Base-by-base conservation (phyloP, 2,329 filamentous ascomycete species). In the Emericellopsis cladophorae region DNA sequence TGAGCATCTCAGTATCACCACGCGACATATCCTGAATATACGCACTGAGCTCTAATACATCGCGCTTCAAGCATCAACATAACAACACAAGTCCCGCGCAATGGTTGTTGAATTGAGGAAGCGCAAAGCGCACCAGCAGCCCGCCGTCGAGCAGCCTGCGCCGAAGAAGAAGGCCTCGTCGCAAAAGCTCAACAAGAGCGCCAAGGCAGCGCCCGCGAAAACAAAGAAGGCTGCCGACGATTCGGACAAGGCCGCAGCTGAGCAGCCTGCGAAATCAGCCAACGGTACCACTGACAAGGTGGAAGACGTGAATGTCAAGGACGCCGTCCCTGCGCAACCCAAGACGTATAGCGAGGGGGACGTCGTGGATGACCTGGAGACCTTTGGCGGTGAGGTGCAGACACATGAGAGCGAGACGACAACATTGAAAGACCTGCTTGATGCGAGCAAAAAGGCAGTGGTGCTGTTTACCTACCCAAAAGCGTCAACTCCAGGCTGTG, bases 381-480 rank as follows among this genome's bases (percentile, higher is more conserved):
- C 60, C 44, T 81, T 81, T 52, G 77, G 77, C 48, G 76, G 76
- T 47, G 80, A 92, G 55, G 66, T 98, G 47, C 78, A 92, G 68
- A 92, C 82, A 46, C 79, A 96, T 49, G 86, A 94, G 48, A 88
- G 88, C 52, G 67, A 72, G 41, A 84, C 82, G 65, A 88, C 83
- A 6, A 87, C 79, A 2, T 67, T 98, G 44, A 82, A 86, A 65
- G 70, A 79, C 51, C 77, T 98, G 21, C 74, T 95, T 38, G 81
- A 87, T 40, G 75, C 83, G 55, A 94, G 88, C 72, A 80, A 85
- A 64, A 71, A 75, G 31, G 92, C 90, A 22, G 83, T 96, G 35
- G 86, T 95, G 29, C 67, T 96, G 24, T 95, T 98, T 61, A 95
- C 89, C 26, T 96, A 96, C 57, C 92, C 92, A 44, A 93, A 84